phyloP scores from a whole-genome alignment of 331 rosid species.

The Malus hybrid region DNA sequence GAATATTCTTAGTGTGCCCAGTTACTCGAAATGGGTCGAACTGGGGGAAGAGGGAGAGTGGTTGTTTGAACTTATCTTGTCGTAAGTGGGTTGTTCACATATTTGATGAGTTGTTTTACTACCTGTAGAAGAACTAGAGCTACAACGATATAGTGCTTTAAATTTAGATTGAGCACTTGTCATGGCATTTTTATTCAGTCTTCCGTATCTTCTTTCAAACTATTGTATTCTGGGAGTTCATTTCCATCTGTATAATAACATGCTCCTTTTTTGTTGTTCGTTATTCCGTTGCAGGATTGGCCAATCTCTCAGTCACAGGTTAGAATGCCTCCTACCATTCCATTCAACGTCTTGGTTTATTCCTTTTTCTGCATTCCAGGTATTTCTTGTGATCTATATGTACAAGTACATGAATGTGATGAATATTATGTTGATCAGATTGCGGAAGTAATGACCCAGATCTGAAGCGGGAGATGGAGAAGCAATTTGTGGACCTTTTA shows the following conservation, averaged over 20 bases:
- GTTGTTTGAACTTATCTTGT: not conserved
- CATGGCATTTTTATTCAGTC: not conserved
- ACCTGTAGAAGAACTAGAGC: not conserved
- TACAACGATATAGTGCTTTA: not conserved
- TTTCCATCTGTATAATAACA: not conserved
- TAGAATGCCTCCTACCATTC: slow-evolving; percentile 25
- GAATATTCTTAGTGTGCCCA: not conserved
- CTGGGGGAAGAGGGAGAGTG: not conserved
- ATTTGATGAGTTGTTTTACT: not conserved
- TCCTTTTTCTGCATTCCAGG: not conserved
- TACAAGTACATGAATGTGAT: slow-evolving; percentile 6
- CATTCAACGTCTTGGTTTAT: not conserved
- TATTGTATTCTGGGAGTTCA: not conserved
- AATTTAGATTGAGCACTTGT: not conserved
- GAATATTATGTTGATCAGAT: slow-evolving; percentile 40
- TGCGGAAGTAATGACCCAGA: slow-evolving; percentile 90
- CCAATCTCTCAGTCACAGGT: slow-evolving; percentile 93
- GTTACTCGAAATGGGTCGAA: not conserved
- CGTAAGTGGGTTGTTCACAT: not conserved
- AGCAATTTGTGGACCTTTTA: slow-evolving; percentile 93
- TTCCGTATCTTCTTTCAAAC: not conserved
- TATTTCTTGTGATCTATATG: not conserved
- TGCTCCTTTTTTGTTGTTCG: not conserved
- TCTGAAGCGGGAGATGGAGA: slow-evolving; percentile 91
- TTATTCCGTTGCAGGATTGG: slow-evolving; percentile 51